Conservation (phyloP, 208 protist genomes). For the Lotmaria passim region DNA sequence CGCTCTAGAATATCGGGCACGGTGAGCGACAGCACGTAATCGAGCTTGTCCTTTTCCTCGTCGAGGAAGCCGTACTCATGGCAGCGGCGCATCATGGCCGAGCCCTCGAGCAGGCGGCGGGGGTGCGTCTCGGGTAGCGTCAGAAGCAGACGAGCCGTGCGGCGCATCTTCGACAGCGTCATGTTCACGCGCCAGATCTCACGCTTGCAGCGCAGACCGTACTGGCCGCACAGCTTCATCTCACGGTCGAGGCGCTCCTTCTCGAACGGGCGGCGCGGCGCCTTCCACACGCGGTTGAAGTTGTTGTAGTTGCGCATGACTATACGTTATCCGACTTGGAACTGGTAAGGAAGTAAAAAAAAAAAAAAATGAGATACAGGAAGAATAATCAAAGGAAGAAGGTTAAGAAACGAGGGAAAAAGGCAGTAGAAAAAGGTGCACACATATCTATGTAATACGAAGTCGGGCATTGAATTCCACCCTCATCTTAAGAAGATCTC, state of each 20-base stretch:
- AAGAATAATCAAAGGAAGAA: not conserved
- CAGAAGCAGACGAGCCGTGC: constrained; percentile 98
- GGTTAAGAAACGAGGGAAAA: not conserved
- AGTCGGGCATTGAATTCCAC: too few relatives aligned
- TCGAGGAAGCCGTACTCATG: constrained; percentile 98
- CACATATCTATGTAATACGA: constrained; percentile 3
- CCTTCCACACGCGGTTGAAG: constrained; percentile 96
- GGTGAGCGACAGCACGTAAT: constrained; percentile 99
- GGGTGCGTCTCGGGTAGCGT: constrained; percentile 99
- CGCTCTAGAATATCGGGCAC: constrained; percentile 99
- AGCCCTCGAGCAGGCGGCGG: constrained; percentile 97
- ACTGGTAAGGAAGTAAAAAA: not conserved
- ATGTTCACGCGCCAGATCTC: constrained; percentile 99
- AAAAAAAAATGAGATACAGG: not conserved
- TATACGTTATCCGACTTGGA: constrained; percentile 19
- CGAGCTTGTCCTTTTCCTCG: constrained; percentile 99
- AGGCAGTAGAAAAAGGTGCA: constrained; percentile 18
- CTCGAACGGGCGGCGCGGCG: constrained; percentile 99
- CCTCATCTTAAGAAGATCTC: too few relatives aligned
- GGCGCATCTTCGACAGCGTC: constrained; percentile 99
- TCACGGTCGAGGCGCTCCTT: constrained; percentile 99
- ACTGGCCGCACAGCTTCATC: constrained; percentile 99
- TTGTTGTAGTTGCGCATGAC: constrained; percentile 96
- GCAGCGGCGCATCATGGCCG: constrained; percentile 99
- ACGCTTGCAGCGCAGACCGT: constrained; percentile 99